A percentile compares a stretch with the other conserved stretches of the same genome.
These are phyloP conservation scores for Lachnellula suecica DNA, from an alignment of 2,329 filamentous ascomycete genomes.

Conservation along the genomic window DNA sequence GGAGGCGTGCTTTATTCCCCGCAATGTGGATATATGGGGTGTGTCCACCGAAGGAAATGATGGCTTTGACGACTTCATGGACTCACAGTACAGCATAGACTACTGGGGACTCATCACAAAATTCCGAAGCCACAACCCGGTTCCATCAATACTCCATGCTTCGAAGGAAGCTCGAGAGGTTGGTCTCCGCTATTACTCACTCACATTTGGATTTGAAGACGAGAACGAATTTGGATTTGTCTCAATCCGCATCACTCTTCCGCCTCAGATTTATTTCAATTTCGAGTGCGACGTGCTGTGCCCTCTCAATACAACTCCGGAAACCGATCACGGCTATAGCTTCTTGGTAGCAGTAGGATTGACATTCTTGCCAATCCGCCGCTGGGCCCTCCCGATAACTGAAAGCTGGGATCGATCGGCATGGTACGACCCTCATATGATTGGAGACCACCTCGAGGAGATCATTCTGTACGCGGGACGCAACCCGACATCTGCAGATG, in stretches of 20 bases:
- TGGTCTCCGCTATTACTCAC: neutral
- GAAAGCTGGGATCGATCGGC: neutral
- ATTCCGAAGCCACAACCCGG: neutral
- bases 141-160: neutral
- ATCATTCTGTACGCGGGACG: neutral
- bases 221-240: neutral
- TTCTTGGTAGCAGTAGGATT: too few relatives aligned
- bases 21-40: neutral
- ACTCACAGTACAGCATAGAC: neutral
- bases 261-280: neutral
- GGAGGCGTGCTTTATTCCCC: neutral
- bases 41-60: too few relatives aligned
- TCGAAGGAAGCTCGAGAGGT: neutral
- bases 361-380: too few relatives aligned
- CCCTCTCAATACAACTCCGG: neutral
- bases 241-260: too few relatives aligned
- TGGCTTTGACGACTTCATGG: too few relatives aligned
- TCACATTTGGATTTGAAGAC: neutral
- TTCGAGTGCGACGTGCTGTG: neutral
- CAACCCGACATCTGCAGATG: neutral
- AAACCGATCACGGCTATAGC: too few relatives aligned
- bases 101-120: neutral
- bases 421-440: neutral
- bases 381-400: too few relatives aligned
- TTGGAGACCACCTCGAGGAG: neutral